phyloP scores from a whole-genome alignment of 2,329 filamentous ascomycete species.

The Dactylonectria estremocensis region DNA sequence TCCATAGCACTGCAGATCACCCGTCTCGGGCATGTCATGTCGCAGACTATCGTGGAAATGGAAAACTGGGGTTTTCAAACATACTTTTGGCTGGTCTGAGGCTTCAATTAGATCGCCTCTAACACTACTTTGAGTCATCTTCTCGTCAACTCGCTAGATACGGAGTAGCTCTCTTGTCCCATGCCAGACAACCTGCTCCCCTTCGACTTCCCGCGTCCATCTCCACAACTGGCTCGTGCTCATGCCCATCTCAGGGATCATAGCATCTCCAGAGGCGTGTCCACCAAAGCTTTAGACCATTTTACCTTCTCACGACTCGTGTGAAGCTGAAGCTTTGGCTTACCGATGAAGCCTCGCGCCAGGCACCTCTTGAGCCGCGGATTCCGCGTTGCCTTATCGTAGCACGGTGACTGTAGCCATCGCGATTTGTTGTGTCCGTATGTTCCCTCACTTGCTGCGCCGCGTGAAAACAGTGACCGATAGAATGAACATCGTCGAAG shows the following conservation, averaged over 20 bases:
- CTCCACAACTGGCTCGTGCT: background rate
- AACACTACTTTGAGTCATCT: background rate
- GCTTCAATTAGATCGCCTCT: background rate
- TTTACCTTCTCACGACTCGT: slow-evolving; percentile 13
- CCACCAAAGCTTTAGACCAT: slow-evolving; percentile 14
- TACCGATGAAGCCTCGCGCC: slow-evolving; percentile 2
- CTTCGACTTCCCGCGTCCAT: background rate
- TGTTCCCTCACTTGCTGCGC: slow-evolving; percentile 14
- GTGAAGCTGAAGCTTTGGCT: background rate
- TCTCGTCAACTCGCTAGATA: background rate
- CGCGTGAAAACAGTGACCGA: slow-evolving; percentile 3
- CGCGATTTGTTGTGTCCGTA: slow-evolving; percentile 15
- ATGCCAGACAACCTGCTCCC: background rate
- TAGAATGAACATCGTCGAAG: slow-evolving; percentile 16
- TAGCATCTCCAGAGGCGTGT: slow-evolving; percentile 1
- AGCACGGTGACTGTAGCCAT: slow-evolving; percentile 1
- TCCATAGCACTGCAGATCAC: background rate
- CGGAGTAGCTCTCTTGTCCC: background rate
- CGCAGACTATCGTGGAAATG: background rate
- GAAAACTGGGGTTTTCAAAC: background rate
- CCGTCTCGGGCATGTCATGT: background rate
- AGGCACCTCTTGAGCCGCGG: background rate
- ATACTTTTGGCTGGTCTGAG: background rate
- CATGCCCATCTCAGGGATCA: slow-evolving; percentile 7
- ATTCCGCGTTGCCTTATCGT: background rate